phyloP scores from a whole-genome alignment of 2,329 filamentous ascomycete genomes.

The Furcasterigmium sp. region DNA sequence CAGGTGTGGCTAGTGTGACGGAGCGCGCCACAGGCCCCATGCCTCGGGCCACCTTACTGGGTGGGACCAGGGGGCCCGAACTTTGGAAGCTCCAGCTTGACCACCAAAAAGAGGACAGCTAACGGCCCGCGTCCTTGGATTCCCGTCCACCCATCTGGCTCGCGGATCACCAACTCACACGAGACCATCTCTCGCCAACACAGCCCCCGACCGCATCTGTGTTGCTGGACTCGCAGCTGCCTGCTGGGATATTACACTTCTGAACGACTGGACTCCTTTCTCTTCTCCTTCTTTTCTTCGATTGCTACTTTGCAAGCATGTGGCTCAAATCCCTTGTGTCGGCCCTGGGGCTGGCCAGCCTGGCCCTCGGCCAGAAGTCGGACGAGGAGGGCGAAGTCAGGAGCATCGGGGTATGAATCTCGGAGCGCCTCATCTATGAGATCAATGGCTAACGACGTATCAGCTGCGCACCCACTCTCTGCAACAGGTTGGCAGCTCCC shows the following conservation, averaged over 20 bases:
- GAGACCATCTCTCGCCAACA: conserved; percentile 12
- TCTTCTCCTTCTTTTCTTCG: conserved; percentile 2
- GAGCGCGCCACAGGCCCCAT: neutral
- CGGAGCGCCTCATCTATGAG: neutral
- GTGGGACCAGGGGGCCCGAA: conserved; percentile 9
- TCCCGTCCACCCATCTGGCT: too few species aligned
- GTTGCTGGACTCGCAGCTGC: conserved; percentile 13
- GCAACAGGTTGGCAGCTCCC: conserved; percentile 48
- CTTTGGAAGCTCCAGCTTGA: conserved; percentile 5
- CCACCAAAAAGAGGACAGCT: conserved; percentile 20
- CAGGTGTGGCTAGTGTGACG: neutral
- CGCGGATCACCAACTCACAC: conserved; percentile 9
- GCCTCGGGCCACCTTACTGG: neutral
- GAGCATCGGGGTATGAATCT: conserved; percentile 45
- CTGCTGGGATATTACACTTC: conserved; percentile 5
- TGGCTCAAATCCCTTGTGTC: conserved; percentile 39
- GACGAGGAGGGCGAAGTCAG: conserved; percentile 41
- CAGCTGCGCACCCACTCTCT: conserved; percentile 86
- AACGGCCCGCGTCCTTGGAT: too few species aligned
- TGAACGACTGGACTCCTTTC: conserved; percentile 4
- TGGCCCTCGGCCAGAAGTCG: conserved; percentile 41
- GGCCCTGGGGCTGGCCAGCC: conserved; percentile 42
- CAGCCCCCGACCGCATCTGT: conserved; percentile 9
- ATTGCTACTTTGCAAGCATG: conserved; percentile 27
- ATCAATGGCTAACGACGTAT: conserved; percentile 8